Conservation (phyloP, 1,139 yeast genomes). For the Suhomyces ambrosiae region DNA sequence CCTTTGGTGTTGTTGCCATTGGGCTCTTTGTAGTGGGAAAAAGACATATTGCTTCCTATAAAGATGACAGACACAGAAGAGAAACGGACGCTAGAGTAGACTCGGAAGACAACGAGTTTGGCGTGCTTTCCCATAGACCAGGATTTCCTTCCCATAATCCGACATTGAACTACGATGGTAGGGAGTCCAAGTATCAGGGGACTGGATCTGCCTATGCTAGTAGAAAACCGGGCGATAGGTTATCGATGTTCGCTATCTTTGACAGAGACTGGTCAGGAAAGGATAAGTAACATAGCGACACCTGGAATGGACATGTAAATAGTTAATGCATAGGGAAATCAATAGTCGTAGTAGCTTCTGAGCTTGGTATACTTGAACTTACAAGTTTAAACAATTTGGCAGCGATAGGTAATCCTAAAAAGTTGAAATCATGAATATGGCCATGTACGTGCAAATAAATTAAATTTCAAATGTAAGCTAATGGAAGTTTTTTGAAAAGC, state of each 20-base stretch:
- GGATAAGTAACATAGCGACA: constrained; percentile 5
- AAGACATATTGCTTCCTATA: constrained; percentile 37
- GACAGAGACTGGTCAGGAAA: constrained; percentile 22
- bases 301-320: too few relatives aligned
- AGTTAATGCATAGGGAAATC: not conserved
- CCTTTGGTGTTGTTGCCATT: constrained; percentile 36
- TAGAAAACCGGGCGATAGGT: constrained; percentile 43
- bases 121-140: constrained; percentile 31
- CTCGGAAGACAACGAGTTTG: constrained; percentile 36
- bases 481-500: too few relatives aligned
- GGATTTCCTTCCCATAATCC: constrained; percentile 40
- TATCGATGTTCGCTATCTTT: constrained; percentile 37
- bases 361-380: too few relatives aligned
- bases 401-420: too few relatives aligned
- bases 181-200: constrained; percentile 69
- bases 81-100: constrained; percentile 45
- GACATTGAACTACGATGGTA: constrained; percentile 28
- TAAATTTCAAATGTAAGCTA: too few relatives aligned
- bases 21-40: constrained; percentile 39
- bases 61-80: constrained; percentile 38
- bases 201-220: constrained; percentile 62
- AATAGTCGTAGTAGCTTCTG: too few relatives aligned
- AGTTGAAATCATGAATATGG: too few relatives aligned
- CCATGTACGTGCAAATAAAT: too few relatives aligned
- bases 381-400: too few relatives aligned